Base-by-base conservation (phyloP, 345 rosid species). In the Mallotus nudiflorus region DNA sequence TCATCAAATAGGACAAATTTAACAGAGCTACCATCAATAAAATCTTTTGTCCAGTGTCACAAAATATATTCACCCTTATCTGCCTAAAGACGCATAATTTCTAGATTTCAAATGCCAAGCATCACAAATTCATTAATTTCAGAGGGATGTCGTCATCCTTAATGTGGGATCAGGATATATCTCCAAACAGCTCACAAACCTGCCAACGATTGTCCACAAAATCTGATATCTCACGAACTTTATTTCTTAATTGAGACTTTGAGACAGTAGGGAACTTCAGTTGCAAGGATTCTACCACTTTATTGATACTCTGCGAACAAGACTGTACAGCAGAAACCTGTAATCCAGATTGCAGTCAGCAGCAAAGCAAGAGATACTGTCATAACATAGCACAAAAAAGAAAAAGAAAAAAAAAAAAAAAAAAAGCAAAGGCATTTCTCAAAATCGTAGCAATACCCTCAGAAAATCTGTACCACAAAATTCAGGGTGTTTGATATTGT, bases 181-280 rank as follows among this genome's bases (percentile, higher is more conserved):
- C 33, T 6, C 12, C 14, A 16, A 37, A 31, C 3, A 50, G 54
- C 16, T 4, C n/a, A 77, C 91, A 58, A 82, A 95, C 98, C 99
- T 92, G 96, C 99, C 99, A 90, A 46, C 75, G 90, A 63, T 87
- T 89, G 68, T 90, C 93, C 52, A 80, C 86, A 55, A 83, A 95
- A 48, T 91, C 86, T 31, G 98, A 88, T 74, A 95, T 80, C 80
- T 95, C 98, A 24, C 91, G 94, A 48, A 95, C 96, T 87, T 83
- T 89, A 61, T 64, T 88, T 83, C 75, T 85, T 44, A 95, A 67
- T 31, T 82, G 94, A 70, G 90, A 62, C 81, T 86, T 95, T 62
- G 98, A 68, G 29, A 83, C 75, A 68, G 82, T 74, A 33, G 95
- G 97, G 64, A 89, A 87, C 77, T 92, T 91, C 64, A 78, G 85